A percentile compares a stretch with the other conserved stretches of the same genome.
phyloP scores from a whole-genome alignment of 345 rosid species.

The Brassica cretica region DNA sequence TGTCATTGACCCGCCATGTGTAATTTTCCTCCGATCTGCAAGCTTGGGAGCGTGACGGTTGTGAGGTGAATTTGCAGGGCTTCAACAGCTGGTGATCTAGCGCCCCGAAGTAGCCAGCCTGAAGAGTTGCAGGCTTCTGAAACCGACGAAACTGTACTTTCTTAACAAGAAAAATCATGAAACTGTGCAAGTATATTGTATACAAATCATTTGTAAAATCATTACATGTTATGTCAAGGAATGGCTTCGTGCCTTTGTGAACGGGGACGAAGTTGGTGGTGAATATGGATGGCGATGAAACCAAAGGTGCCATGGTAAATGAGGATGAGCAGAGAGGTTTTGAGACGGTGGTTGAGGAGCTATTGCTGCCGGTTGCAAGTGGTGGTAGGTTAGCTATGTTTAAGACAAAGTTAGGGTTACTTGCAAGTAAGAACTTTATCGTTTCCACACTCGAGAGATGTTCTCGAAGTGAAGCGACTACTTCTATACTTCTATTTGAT shows the following conservation, averaged over 20 bases:
- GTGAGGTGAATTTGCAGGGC: no score
- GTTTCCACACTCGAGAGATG: conserved; percentile 53
- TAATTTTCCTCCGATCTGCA: no score
- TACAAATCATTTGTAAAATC: background rate
- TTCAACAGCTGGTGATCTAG: no score
- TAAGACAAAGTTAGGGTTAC: conserved; percentile 51
- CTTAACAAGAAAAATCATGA: no score
- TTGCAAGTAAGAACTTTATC: conserved; percentile 54
- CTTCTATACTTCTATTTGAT: conserved; percentile 28
- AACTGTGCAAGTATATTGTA: no score
- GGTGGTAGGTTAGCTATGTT: conserved; percentile 51
- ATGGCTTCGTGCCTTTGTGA: conserved; percentile 55
- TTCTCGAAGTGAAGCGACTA: conserved; percentile 44
- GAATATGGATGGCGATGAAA: conserved; percentile 57
- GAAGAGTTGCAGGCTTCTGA: no score
- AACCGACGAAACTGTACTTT: no score
- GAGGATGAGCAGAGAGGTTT: conserved; percentile 41
- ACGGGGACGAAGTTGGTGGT: conserved; percentile 52
- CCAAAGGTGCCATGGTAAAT: conserved; percentile 37
- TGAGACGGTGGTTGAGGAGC: conserved; percentile 49
- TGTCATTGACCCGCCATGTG: no score
- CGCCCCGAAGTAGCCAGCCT: no score
- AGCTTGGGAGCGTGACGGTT: no score
- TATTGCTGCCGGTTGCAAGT: conserved; percentile 27
- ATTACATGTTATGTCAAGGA: no score